These are phyloP conservation scores for Geopyxis carbonaria DNA, from an alignment of 495 filamentous ascomycete species.

Conservation along the genomic window DNA sequence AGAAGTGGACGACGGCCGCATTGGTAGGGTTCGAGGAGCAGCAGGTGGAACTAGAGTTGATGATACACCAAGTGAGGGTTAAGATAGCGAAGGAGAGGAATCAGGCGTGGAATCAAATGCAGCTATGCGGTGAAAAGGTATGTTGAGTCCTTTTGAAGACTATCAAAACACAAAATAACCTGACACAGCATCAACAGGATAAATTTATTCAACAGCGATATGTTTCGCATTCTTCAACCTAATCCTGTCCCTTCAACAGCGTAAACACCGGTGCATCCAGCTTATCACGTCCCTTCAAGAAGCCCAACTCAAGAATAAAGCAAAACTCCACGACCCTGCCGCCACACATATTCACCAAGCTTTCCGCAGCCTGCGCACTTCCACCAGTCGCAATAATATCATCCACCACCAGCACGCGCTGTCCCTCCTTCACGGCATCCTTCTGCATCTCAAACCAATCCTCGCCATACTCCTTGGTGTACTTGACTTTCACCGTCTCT, in stretches of 20 bases:
- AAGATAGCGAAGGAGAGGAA: too few species aligned
- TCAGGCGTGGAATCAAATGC: too few species aligned
- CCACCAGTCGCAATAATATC: conserved; percentile 98
- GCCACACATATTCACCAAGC: conserved; percentile 68
- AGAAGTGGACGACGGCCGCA: too few species aligned
- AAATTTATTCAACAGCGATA: too few species aligned
- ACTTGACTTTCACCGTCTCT: conserved; percentile 60
- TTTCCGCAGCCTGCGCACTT: conserved; percentile 72
- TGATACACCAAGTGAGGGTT: too few species aligned
- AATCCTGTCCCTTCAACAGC: conserved; percentile 37
- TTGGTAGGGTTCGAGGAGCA: too few species aligned
- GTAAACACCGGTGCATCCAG: conserved; percentile 74
- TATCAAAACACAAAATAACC: too few species aligned
- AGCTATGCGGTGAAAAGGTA: too few species aligned
- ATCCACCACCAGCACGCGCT: conserved; percentile 83
- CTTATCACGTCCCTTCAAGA: conserved; percentile 81
- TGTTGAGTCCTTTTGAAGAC: too few species aligned
- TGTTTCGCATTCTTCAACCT: too few species aligned
- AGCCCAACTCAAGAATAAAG: conserved; percentile 91
- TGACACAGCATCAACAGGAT: too few species aligned
- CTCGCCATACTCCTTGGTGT: conserved; percentile 90
- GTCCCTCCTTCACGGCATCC: conserved; percentile 65
- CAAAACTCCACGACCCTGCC: conserved; percentile 65
- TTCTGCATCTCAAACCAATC: conserved; percentile 94
- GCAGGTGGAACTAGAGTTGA: too few species aligned